Conservation (phyloP, 257 asterid genomes). For the Nicotiana obtusifolia region DNA sequence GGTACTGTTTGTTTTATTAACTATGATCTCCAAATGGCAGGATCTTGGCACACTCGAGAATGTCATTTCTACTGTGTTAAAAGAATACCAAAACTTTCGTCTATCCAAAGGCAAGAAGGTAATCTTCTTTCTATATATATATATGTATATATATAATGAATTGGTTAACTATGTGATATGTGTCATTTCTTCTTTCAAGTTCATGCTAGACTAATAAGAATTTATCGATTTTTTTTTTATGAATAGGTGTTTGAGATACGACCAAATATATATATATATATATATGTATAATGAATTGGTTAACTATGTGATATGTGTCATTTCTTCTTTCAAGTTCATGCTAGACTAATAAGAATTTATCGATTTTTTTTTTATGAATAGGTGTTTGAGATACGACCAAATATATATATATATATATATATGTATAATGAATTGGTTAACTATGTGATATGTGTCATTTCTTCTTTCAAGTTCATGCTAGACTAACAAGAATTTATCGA, state of each 20-base stretch:
- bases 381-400: conserved; percentile 2
- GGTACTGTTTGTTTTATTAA: neutral
- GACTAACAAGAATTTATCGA: neutral
- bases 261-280: no score
- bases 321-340: neutral
- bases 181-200: neutral
- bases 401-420: no score
- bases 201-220: neutral
- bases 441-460: neutral
- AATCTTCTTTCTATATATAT: neutral
- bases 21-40: neutral
- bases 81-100: neutral
- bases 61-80: neutral
- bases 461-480: neutral
- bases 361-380: neutral
- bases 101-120: neutral
- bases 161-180: neutral
- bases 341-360: neutral
- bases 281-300: neutral
- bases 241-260: neutral
- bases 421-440: neutral
- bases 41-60: neutral
- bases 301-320: neutral
- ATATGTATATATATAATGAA: no score
- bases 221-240: neutral